Conservation (phyloP, 306 rosid genomes). For the Mimosa pudica region DNA sequence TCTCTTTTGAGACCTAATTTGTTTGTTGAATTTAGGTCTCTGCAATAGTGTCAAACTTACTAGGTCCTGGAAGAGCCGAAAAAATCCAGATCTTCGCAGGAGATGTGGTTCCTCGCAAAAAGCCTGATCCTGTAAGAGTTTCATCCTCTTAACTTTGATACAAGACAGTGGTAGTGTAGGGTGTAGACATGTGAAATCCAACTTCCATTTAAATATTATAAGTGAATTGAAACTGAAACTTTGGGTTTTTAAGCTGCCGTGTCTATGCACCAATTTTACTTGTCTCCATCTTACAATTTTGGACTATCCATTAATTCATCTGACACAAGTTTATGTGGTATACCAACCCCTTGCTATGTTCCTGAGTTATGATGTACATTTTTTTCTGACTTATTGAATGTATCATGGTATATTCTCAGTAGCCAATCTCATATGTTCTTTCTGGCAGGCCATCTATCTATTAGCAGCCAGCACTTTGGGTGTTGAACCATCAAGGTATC, state of each 20-base stretch:
- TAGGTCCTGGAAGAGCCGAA: constrained; percentile 89
- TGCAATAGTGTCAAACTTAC: constrained; percentile 86
- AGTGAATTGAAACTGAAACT: constrained; percentile 20
- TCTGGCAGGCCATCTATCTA: constrained; percentile 84
- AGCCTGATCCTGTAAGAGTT: constrained; percentile 92
- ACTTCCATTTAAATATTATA: constrained; percentile 6
- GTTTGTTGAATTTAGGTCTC: constrained; percentile 69
- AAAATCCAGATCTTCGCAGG: constrained; percentile 94
- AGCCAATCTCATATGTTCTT: constrained; percentile 35
- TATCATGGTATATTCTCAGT: constrained; percentile 27
- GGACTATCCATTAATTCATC: constrained; percentile 17
- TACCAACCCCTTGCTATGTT: not conserved
- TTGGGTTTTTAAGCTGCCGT: not conserved
- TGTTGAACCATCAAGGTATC: constrained; percentile 91
- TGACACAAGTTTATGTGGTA: not conserved
- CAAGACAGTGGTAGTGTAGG: not conserved
- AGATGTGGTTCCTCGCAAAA: constrained; percentile 96
- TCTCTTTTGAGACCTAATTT: constrained; percentile 33
- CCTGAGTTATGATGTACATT: not conserved
- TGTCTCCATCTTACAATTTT: constrained; percentile 7
- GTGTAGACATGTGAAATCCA: constrained; percentile 8
- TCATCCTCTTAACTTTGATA: constrained; percentile 31
- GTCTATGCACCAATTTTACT: not conserved
- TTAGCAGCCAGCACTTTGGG: constrained; percentile 84
- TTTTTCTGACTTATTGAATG: constrained; percentile 8